Base-by-base conservation (phyloP, 805 yeast species). In the Ogataea methylovora region DNA sequence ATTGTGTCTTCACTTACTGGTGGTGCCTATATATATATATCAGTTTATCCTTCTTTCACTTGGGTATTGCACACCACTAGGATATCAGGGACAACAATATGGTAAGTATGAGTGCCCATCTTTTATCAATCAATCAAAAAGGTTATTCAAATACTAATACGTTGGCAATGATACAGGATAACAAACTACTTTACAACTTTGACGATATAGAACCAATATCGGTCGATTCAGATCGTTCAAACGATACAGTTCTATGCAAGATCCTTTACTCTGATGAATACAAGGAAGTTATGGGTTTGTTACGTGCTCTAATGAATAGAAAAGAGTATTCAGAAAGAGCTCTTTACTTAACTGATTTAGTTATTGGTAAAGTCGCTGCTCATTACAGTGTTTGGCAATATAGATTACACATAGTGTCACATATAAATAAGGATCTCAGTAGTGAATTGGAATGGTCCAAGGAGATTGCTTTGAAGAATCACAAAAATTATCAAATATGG, bases 401-500 rank as follows among this genome's bases (percentile, higher is more conserved):
- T 55, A 57, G 90, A 19, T 76, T 57, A 38, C 62, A 72, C 27
- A 78, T 77, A 17, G 48, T 81, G 17, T 46, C 50, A 17, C 44
- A 58, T 21, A 41, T 79, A 2, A 29, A 53, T 10, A 39, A 41
- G n/a, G 52, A 60, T 26, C 47, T 74, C 20, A 46, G 60, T 11
- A 59, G 64, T 12, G 95, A 90, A 49, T 63, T 86, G 25, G 73
- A 73, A 25, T 86, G 95, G 95, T 69, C 86, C 42, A 92, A 84
- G 47, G 65, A 65, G 23, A 61, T 84, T 24, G 88, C 95, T 0
- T 51, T 82, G 32, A 77, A 71, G 10, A 81, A 83, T 54, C 82
- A 88, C 27, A 92, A 92, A 56, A 90, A 88, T 62, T 92, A 92
- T 59, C 98, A 92, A 56, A 81, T 90, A n/a, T 92, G 97, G 97